phyloP scores from a whole-genome alignment of 164 flowering plant species.

The Litsea cubeba region DNA sequence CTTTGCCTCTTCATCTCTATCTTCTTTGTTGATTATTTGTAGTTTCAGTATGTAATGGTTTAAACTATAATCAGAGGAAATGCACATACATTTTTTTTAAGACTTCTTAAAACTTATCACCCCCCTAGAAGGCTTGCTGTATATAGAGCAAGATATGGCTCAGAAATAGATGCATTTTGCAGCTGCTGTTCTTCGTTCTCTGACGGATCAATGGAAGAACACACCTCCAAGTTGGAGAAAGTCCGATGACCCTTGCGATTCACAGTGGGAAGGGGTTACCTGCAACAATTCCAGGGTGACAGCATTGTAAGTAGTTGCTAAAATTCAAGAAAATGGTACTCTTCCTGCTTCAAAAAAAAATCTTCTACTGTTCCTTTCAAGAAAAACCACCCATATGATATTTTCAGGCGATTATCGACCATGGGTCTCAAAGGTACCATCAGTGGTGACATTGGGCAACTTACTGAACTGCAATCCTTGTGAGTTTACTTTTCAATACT shows the following conservation, averaged over 20 bases:
- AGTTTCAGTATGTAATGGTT: too few species aligned
- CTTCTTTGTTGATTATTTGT: background rate
- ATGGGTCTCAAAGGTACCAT: conserved; percentile 68
- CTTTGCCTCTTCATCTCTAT: background rate
- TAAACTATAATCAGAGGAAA: background rate
- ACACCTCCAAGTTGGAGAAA: conserved; percentile 77
- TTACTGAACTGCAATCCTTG: conserved; percentile 68
- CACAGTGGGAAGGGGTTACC: conserved; percentile 76
- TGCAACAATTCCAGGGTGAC: conserved; percentile 68
- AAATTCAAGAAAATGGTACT: background rate
- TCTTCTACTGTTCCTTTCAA: background rate
- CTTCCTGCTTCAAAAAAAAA: background rate
- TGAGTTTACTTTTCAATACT: conserved; percentile 30
- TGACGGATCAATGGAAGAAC: conserved; percentile 54
- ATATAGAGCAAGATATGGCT: background rate
- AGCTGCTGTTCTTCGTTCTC: conserved; percentile 50
- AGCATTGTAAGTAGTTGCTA: conserved; percentile 44
- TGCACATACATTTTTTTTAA: background rate
- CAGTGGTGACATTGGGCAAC: conserved; percentile 71
- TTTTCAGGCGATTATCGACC: conserved; percentile 64
- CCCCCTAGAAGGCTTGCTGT: background rate
- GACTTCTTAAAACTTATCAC: background rate
- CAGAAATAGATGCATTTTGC: conserved; percentile 14
- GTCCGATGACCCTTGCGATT: conserved; percentile 72
- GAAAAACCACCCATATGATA: background rate